Base-by-base conservation (phyloP, 2,329 filamentous ascomycete species). In the Hymenoscyphus fructigenus region DNA sequence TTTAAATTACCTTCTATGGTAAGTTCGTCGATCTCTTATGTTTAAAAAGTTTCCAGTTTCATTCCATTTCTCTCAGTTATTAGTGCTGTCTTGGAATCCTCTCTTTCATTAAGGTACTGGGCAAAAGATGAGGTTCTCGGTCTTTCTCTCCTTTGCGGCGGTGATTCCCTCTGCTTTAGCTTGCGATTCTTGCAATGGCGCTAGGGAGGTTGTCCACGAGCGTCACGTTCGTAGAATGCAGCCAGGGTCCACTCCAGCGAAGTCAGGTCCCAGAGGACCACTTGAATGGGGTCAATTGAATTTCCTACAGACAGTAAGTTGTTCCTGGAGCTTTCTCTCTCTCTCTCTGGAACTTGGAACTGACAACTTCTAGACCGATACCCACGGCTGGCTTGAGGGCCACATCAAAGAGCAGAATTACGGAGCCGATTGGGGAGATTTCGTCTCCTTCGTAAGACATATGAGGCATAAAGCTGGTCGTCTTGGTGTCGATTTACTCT, bases 371-470 rank as follows among this genome's bases (percentile, higher is more conserved):
- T 38, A 59, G 57, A 59, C 57, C 6, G 57, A 59, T 60, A 70
- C 69, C 4, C 67, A 72, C 62, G 93, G 94, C 72, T 98, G 94
- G 94, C 88, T 95, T 74, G 92, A 87, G 12, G 94, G 94, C 1
- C 94, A 98, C 81, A 80, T 97, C 4, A 89, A 92, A 79, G 94
- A 98, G 88, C 91, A 81, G 73, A 84, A 93, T 63, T 98, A 94
- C 78, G 92, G 91, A 15, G 93, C 92, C 57, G 94, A 98, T 78
- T 97, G 94, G 92, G 94, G 94, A 66, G 94, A 98, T 79, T 97
- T 97, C 78, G 84, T 97, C 71, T 97, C 93, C 9, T 97, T 98
- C 75, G 86, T 92, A 36, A 83, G 89, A 38, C 92, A 93, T 75
- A 86, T 98, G 83, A 89, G 86, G 64, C 84, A 87, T 69, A 88